Base-by-base conservation (phyloP, 108 stramenopile species). In the Cyclotella sp. region DNA sequence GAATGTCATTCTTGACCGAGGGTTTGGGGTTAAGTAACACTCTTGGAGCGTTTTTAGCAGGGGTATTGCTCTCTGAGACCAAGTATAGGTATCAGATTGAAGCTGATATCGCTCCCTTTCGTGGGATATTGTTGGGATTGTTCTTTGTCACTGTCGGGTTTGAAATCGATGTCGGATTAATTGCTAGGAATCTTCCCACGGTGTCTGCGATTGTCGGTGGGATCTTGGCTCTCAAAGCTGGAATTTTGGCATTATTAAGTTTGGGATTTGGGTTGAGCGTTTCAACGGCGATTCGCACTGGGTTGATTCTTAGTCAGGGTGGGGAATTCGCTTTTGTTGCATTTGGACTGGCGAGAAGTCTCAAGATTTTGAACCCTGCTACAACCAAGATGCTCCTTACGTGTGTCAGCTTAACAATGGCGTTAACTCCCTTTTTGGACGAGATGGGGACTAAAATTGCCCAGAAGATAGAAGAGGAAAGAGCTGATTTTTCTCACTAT, bases 251-350 rank as follows among this genome's bases (percentile, higher is more conserved):
- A 52, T 63, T 67, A 18, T 54, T 98, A 29, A 85, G 89, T 64
- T 54, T 90, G 72, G 87, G 76, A 21, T 96, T 96, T 77, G 96
- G 96, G 34, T 80, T 98, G 72, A 87, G 87, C 49, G 49, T 84
- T 22, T 89, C 93, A 9, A 94, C 90, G 27, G 90, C 95, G 43
- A 85, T 87, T 59, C 93, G 96, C 78, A 93, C 91, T 28, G 98
- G 97, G 7, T 81, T 97, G 44, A 93, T 98, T 71, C 82, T 97
- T 34, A 87, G 88, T 70, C 98, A 97, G 82, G 98, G 95, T 13
- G 98, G 98, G 52, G 98, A 98, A 78, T 98, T 98, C 83, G 98
- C 97, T n/a, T 98, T 98, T 58, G 98, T 98, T 16, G 96, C 98
- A 1, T 97, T 98, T 75, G 96, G 93, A 19, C 70, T 97, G 67